These are phyloP conservation scores for Candida dajiaensis DNA, from an alignment of 805 yeast genomes.

Conservation along the genomic window DNA sequence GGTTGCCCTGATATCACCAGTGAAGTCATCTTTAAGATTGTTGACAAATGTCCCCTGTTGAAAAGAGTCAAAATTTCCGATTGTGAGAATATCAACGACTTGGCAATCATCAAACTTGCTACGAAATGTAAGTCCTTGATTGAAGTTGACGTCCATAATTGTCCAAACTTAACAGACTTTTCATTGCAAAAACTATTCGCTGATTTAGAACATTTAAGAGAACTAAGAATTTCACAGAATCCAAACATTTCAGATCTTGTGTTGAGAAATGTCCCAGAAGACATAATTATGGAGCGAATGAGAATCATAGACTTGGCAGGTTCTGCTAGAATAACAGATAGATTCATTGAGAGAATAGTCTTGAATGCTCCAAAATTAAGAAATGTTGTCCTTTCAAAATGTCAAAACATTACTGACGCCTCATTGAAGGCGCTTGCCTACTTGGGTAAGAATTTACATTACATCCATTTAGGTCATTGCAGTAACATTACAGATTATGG, in stretches of 20 bases:
- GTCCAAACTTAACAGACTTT: slow-evolving; percentile 66
- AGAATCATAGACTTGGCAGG: slow-evolving; percentile 82
- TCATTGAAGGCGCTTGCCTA: slow-evolving; percentile 65
- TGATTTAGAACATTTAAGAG: slow-evolving; percentile 68
- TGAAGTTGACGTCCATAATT: slow-evolving; percentile 83
- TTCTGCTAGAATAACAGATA: slow-evolving; percentile 76
- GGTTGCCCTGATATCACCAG: slow-evolving; percentile 72
- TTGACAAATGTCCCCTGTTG: slow-evolving; percentile 61
- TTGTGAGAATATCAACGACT: slow-evolving; percentile 60
- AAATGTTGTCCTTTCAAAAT: slow-evolving; percentile 85
- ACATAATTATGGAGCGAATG: slow-evolving; percentile 51
- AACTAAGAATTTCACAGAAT: slow-evolving; percentile 75
- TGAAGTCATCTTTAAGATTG: slow-evolving; percentile 51
- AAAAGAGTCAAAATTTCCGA: slow-evolving; percentile 80
- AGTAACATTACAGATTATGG: slow-evolving; percentile 85
- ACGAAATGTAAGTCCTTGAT: slow-evolving; percentile 73
- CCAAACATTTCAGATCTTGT: slow-evolving; percentile 62
- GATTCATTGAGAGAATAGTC: slow-evolving; percentile 66
- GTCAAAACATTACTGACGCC: slow-evolving; percentile 79
- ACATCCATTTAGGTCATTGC: slow-evolving; percentile 93
- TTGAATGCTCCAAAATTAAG: slow-evolving; percentile 77
- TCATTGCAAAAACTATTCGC: slow-evolving; percentile 52
- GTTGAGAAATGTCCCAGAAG: slow-evolving; percentile 47
- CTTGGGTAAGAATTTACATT: slow-evolving; percentile 76
- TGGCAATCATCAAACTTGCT: slow-evolving; percentile 52